phyloP scores from a whole-genome alignment of 768 basidiomycete species.

The Serendipita sp. region DNA sequence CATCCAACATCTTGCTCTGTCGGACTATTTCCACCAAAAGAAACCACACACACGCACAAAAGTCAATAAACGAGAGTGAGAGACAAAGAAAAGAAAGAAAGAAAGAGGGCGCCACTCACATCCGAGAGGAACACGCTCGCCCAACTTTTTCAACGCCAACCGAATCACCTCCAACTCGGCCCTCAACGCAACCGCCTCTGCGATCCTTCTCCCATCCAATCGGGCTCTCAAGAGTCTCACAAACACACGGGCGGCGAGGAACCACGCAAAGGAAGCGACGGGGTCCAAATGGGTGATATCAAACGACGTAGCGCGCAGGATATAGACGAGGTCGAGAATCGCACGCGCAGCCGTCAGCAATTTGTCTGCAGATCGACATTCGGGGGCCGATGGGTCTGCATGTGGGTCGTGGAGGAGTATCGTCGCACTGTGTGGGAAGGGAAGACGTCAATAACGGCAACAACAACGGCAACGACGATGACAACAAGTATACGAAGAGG shows the following conservation, averaged over 20 bases:
- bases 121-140: constrained; percentile 51
- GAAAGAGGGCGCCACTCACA: constrained; percentile 19
- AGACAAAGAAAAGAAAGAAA: constrained; percentile 13
- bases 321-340: constrained; percentile 51
- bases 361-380: constrained; percentile 53
- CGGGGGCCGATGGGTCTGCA: constrained; percentile 38
- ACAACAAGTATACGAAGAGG: too few relatives aligned
- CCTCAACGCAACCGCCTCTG: constrained; percentile 42
- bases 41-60: too few relatives aligned
- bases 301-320: constrained; percentile 51
- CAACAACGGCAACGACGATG: too few relatives aligned
- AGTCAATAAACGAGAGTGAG: not conserved
- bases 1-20: constrained; percentile 10
- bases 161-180: constrained; percentile 54
- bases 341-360: constrained; percentile 50
- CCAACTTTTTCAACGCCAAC: constrained; percentile 46
- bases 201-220: constrained; percentile 36
- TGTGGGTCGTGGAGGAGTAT: constrained; percentile 67
- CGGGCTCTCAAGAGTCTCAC: constrained; percentile 51
- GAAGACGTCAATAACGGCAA: too few relatives aligned
- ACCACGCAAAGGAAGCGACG: constrained; percentile 61
- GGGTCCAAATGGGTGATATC: constrained; percentile 54
- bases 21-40: not conserved
- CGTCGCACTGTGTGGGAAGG: constrained; percentile 30
- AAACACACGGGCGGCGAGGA: constrained; percentile 47